Base-by-base conservation (phyloP, 1,284 basidiomycete species). In the Fistulina hepatica region DNA sequence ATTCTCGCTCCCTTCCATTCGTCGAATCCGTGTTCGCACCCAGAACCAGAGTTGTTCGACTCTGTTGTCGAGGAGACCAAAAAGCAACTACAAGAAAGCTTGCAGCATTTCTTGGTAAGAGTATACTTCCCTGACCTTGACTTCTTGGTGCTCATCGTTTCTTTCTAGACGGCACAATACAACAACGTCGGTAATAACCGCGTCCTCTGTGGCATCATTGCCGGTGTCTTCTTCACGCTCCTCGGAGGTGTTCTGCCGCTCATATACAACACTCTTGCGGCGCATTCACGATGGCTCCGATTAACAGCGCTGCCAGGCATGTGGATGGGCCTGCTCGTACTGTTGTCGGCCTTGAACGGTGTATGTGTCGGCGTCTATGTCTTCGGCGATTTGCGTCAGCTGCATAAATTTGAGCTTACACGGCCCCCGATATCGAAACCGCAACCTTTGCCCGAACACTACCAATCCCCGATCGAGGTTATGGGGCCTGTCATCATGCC, bases 331-430 rank as follows among this genome's bases (percentile, higher is more conserved):
- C 52, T 83, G 12, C 72, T 72, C 1, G 58, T 81, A 13, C 51
- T 82, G 11, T 46, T 81, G 7, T 66, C 75, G 4, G 76, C 77
- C 36, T 49, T 82, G 28, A 71, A 82, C 47, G 81, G 81, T 2
- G 71, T 76, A 11, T 79, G 76, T 44, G 37, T 85, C 44, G 80
- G 81, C 54, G 73, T 86, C 10, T 86, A 83, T 53, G 51, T 86
- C 17, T 83, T 85, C 49, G 82, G 82, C n/a, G 82, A 86, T 55
- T 61, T 83, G 21, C 66, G 82, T 7, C 83, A 86, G 50, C 65
- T 86, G 12, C 72, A 79, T 48, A 78, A 74, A 44, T 84, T 83
- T 50, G 82, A 86, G 52, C 71, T 86, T 21, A 57, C 69, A 1
- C 66, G 79, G 16, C 80, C 81, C 4, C 59, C 67, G 7, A 76